Evolutionary conservation across 305 asterid genomes (phyloP).

Genomic region (Rubia occidens): DNA sequence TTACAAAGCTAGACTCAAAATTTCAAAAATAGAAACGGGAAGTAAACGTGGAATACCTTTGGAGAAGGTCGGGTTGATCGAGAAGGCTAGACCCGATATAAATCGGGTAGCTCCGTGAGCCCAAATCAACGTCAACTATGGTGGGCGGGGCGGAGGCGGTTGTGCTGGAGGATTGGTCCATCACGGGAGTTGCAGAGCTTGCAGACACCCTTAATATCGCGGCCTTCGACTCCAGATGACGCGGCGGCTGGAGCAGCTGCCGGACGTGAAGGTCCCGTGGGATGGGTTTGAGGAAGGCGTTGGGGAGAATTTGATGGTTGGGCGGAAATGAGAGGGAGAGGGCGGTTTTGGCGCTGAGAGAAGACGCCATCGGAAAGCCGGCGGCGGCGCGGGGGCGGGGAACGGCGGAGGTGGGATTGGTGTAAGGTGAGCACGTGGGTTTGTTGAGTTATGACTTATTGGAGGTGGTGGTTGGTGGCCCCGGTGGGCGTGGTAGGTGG

Average conservation of each 20-base stretch:
- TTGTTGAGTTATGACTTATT: neutral
- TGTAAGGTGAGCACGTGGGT: neutral
- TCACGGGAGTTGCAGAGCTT: conserved; percentile 37
- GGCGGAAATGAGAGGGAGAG: conserved; percentile 31
- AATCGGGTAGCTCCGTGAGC: conserved; percentile 93
- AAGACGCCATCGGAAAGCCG: conserved; percentile 22
- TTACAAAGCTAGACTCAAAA: neutral
- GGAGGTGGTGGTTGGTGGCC: conserved; percentile 15
- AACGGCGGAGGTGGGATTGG: neutral
- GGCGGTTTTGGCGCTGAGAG: conserved; percentile 32
- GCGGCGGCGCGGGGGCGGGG: conserved; percentile 8
- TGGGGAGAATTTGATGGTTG: conserved; percentile 5
- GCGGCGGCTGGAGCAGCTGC: conserved; percentile 23
- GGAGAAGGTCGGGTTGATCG: conserved; percentile 67
- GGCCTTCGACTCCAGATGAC: conserved; percentile 17
- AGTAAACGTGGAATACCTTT: conserved; percentile 31
- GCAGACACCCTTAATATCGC: conserved; percentile 38
- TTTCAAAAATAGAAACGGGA: neutral
- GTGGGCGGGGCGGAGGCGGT: conserved; percentile 37
- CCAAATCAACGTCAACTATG: conserved; percentile 78
- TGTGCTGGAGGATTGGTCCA: conserved; percentile 48
- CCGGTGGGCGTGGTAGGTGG: neutral
- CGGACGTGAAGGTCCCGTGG: conserved; percentile 26
- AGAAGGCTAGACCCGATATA: conserved; percentile 91
- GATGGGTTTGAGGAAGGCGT: conserved; percentile 16